These are phyloP conservation scores for Neurospora tetraspora DNA, from an alignment of 495 filamentous ascomycete species.

Conservation along the genomic window DNA sequence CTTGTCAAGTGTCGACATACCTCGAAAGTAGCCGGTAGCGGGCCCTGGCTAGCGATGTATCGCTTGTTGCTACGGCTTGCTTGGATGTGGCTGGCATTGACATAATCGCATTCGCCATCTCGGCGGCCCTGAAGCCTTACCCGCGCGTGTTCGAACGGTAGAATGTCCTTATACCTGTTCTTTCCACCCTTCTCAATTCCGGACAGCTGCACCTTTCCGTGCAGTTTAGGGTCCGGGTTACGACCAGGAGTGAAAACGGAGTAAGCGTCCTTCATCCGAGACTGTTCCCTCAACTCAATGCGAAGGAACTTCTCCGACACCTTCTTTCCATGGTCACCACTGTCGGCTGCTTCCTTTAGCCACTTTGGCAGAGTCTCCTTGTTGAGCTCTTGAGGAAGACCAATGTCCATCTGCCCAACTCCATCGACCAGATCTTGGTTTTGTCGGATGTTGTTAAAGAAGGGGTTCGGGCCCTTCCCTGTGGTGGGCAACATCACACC, in stretches of 20 bases:
- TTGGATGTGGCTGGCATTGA: constrained; percentile 85
- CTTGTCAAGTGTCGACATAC: constrained; percentile 40
- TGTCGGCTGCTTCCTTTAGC: constrained; percentile 58
- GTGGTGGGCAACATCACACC: constrained; percentile 73
- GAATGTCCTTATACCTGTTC: constrained; percentile 96
- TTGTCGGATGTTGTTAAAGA: constrained; percentile 93
- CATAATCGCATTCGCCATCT: constrained; percentile 78
- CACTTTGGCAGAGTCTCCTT: constrained; percentile 58
- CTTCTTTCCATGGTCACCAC: constrained; percentile 60
- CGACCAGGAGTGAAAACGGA: constrained; percentile 42
- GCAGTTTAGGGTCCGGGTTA: background rate
- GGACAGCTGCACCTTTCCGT: constrained; percentile 48
- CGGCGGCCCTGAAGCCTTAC: constrained; percentile 66
- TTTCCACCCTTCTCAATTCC: constrained; percentile 92
- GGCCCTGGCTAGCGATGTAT: constrained; percentile 94
- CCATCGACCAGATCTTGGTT: constrained; percentile 94
- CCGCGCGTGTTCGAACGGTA: constrained; percentile 89
- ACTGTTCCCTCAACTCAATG: constrained; percentile 77
- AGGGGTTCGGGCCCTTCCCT: constrained; percentile 65
- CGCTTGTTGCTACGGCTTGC: constrained; percentile 68
- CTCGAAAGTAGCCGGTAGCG: constrained; percentile 83
- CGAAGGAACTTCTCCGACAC: constrained; percentile 75
- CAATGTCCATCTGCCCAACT: constrained; percentile 79
- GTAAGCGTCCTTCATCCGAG: constrained; percentile 85
- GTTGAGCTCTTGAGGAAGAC: constrained; percentile 50